Conservation (phyloP, 139 green algal species). For the Coelastrella sp. region DNA sequence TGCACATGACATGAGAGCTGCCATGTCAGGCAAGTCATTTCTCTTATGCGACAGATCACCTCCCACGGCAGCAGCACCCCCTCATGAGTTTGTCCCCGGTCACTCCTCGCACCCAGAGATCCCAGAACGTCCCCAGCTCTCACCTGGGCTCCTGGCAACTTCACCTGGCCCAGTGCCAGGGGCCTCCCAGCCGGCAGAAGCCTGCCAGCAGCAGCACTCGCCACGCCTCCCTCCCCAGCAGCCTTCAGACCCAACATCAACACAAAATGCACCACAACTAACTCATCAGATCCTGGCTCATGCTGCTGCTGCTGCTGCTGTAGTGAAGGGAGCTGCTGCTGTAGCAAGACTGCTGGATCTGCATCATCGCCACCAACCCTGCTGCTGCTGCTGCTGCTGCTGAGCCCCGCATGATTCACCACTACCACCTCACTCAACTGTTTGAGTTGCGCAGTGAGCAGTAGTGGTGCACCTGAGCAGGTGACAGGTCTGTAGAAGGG, state of each 20-base stretch:
- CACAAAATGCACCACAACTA: not conserved
- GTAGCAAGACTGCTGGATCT: not conserved
- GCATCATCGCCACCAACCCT: not conserved
- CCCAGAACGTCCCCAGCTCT: not conserved
- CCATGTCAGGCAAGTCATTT: too few species aligned
- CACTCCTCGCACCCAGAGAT: not conserved
- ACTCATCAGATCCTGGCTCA: not conserved
- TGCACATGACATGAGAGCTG: too few species aligned
- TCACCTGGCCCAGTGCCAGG: not conserved
- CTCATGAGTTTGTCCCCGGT: too few species aligned
- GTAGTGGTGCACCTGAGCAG: not conserved
- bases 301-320: slow-evolving; percentile 23
- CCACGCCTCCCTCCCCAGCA: not conserved
- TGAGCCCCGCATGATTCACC: not conserved
- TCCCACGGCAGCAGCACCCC: too few species aligned
- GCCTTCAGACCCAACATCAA: slow-evolving; percentile 1
- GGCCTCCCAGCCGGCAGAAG: not conserved
- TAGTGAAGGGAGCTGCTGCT: not conserved
- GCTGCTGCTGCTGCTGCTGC: slow-evolving; percentile 11
- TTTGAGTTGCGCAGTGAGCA: slow-evolving; percentile 41
- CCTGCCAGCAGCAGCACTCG: not conserved
- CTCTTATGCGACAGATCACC: too few species aligned
- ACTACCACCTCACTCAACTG: not conserved
- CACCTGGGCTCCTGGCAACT: slow-evolving; percentile 1
- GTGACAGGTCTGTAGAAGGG: slow-evolving; percentile 51